Evolutionary conservation across 1,139 yeast genomes (phyloP).

Genomic region (Candida pseudoviswanathii): DNA sequence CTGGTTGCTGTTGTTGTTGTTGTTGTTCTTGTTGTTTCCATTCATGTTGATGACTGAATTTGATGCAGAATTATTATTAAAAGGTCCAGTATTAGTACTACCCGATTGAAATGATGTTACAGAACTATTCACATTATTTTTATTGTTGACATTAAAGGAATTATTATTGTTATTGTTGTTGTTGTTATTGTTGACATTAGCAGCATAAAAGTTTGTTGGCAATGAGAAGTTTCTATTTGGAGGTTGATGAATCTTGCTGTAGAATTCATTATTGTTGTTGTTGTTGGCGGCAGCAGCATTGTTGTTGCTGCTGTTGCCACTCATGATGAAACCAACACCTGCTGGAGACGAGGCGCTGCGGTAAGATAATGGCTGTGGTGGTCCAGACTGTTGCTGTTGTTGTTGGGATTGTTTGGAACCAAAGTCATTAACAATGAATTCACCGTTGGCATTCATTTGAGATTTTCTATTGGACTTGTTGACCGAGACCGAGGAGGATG

Average conservation of each 20-base stretch:
- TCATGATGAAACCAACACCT: constrained; percentile 6
- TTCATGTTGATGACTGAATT: constrained; percentile 9
- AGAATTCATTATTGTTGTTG: constrained; percentile 7
- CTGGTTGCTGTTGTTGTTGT: background rate
- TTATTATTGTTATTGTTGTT: constrained; percentile 7
- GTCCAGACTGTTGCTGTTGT: constrained; percentile 1
- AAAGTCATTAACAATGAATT: constrained; percentile 23
- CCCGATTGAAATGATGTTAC: constrained; percentile 11
- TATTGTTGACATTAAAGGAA: constrained; percentile 8
- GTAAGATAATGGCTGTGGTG: constrained; percentile 5
- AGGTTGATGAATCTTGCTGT: constrained; percentile 8
- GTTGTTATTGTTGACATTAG: constrained; percentile 10
- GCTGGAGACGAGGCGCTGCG: constrained; percentile 12
- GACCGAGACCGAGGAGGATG: constrained; percentile 5
- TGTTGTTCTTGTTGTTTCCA: constrained; percentile 5
- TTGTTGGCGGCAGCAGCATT: background rate
- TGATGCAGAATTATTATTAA: constrained; percentile 12
- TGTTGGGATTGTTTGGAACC: constrained; percentile 7
- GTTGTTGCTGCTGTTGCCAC: background rate
- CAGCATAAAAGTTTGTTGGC: constrained; percentile 14
- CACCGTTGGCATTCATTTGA: constrained; percentile 37
- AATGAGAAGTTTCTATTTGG: constrained; percentile 15
- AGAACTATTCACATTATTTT: constrained; percentile 11
- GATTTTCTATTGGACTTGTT: constrained; percentile 13
- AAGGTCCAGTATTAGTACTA: constrained; percentile 7